Evolutionary conservation across 1,139 yeast genomes (phyloP).

Genomic region (Kodamaea sp.): DNA sequence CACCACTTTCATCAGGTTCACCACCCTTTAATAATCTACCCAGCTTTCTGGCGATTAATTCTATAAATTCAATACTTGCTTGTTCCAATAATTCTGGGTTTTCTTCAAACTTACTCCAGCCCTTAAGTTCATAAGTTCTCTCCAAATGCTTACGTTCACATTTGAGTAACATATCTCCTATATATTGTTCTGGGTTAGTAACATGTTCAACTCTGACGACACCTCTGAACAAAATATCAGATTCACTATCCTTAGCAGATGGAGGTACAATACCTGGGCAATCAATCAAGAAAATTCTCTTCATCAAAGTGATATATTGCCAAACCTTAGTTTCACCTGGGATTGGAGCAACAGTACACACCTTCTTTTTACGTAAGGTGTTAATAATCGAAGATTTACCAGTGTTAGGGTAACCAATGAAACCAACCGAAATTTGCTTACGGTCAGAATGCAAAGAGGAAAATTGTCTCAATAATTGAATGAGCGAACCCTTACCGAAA

Average conservation of each 20-base stretch:
- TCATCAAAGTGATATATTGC: conserved; percentile 98
- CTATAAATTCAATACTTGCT: conserved; percentile 79
- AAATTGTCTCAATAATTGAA: conserved; percentile 89
- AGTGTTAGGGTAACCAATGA: conserved; percentile 95
- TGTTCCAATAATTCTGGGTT: conserved; percentile 35
- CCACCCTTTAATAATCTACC: conserved; percentile 96
- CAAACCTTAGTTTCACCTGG: conserved; percentile 99
- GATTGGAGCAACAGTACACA: conserved; percentile 94
- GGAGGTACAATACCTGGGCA: conserved; percentile 99
- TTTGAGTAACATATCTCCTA: conserved; percentile 79
- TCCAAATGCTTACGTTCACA: conserved; percentile 90
- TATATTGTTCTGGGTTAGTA: conserved; percentile 90
- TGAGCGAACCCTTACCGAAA: conserved; percentile 94
- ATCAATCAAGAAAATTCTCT: conserved; percentile 88
- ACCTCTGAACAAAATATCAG: conserved; percentile 94
- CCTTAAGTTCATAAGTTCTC: conserved; percentile 90
- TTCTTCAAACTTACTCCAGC: conserved; percentile 66
- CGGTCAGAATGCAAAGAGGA: conserved; percentile 88
- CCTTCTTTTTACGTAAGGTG: conserved; percentile 90
- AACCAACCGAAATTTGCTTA: conserved; percentile 94
- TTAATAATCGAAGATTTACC: conserved; percentile 96
- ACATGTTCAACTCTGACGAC: conserved; percentile 98
- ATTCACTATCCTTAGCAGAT: conserved; percentile 78
- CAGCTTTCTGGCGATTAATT: conserved; percentile 83
- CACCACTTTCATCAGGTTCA: conserved; percentile 94